Percentiles rank a stretch among this genome's conserved stretches.
Evolutionary conservation across 2,329 filamentous ascomycete species (phyloP).

Genomic region (Penicillium hordei): DNA sequence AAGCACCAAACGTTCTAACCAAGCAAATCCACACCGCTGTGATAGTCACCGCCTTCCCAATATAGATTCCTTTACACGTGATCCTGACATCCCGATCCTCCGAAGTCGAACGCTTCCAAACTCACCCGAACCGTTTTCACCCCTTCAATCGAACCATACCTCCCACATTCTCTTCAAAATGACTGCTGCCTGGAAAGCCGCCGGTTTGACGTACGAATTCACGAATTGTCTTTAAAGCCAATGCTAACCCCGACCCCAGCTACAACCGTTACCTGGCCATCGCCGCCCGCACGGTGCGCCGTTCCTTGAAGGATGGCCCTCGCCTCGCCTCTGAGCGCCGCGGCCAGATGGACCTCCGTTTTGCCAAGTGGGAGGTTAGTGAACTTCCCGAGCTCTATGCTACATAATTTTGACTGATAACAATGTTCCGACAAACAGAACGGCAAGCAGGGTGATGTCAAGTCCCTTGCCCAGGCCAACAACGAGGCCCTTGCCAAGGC

Average conservation of each 20-base stretch:
- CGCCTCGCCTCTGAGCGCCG: constrained; percentile 83
- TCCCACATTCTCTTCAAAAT: constrained; percentile 61
- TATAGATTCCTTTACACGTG: not conserved
- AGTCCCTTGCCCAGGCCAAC: constrained; percentile 65
- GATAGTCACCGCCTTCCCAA: not conserved
- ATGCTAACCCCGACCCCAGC: constrained; percentile 55
- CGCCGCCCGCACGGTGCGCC: constrained; percentile 90
- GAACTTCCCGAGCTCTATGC: constrained; percentile 6
- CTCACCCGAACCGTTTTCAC: constrained; percentile 32
- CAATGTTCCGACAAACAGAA: constrained; percentile 59
- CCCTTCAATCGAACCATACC: constrained; percentile 31
- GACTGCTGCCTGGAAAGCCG: constrained; percentile 97
- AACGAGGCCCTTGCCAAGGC: constrained; percentile 48
- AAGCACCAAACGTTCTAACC: not conserved
- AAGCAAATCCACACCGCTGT: not conserved
- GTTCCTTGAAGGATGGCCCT: constrained; percentile 94
- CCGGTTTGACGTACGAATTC: constrained; percentile 82
- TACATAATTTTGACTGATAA: constrained; percentile 31
- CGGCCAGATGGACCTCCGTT: constrained; percentile 83
- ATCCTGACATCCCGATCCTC: constrained; percentile 31
- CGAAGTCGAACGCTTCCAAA: constrained; percentile 37
- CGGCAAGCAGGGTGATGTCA: constrained; percentile 89
- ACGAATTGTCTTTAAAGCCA: constrained; percentile 4
- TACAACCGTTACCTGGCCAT: constrained; percentile 99
- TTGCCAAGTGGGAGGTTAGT: constrained; percentile 89